These are phyloP conservation scores for Sugiyamaella grinbergsii DNA, from an alignment of 1,139 yeast genomes.

Conservation along the genomic window DNA sequence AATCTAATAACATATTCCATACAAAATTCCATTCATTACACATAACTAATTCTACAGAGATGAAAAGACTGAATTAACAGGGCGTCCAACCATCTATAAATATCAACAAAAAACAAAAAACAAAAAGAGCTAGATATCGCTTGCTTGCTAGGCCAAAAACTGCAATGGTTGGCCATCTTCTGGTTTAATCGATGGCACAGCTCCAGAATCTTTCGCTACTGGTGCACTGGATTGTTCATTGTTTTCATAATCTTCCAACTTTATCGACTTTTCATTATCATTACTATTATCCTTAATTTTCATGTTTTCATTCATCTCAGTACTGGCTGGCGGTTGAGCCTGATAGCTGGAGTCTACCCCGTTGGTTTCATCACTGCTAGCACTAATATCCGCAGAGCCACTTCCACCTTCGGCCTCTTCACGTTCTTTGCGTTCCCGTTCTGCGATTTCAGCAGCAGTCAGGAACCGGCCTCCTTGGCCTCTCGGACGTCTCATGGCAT, in stretches of 20 bases:
- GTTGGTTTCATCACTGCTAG: neutral
- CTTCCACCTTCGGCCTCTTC: constrained; percentile 29
- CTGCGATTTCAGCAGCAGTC: constrained; percentile 96
- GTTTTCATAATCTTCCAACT: neutral
- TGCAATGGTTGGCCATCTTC: constrained; percentile 1
- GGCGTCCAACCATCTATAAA: constrained; percentile 10
- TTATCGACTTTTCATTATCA: neutral
- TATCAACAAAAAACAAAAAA: no score
- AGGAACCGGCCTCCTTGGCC: constrained; percentile 98
- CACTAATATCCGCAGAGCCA: constrained; percentile 11
- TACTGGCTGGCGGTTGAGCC: no score
- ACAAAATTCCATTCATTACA: constrained; percentile 17
- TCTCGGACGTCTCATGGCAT: constrained; percentile 98
- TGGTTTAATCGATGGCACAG: neutral
- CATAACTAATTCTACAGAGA: constrained; percentile 20
- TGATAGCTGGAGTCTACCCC: no score
- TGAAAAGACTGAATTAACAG: neutral
- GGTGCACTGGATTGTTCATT: no score
- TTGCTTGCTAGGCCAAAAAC: constrained; percentile 1
- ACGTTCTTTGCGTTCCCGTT: constrained; percentile 61
- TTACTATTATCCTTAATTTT: neutral
- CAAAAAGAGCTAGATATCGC: neutral
- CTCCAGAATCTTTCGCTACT: constrained; percentile 9
- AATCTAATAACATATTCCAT: constrained; percentile 7
- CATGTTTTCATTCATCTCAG: constrained; percentile 1